Conservation (phyloP, 2,329 filamentous ascomycete genomes). For the Apiospora koreana region DNA sequence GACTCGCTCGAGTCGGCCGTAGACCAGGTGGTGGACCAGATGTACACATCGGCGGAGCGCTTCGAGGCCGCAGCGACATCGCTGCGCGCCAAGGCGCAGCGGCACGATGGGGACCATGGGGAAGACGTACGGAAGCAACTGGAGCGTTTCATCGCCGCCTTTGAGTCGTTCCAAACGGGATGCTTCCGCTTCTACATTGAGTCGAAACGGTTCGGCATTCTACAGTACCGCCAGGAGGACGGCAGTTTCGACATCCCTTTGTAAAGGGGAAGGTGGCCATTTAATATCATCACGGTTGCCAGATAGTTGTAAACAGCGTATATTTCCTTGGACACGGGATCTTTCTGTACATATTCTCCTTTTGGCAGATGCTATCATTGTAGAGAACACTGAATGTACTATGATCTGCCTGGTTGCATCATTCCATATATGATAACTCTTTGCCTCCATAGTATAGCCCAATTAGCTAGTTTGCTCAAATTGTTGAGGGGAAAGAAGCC, state of each 20-base stretch:
- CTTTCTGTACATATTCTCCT: no score
- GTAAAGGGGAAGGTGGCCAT: not conserved
- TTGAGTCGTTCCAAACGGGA: slow-evolving; percentile 23
- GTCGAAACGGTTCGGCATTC: slow-evolving; percentile 18
- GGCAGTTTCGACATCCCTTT: slow-evolving; percentile 21
- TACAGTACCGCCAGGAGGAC: slow-evolving; percentile 18
- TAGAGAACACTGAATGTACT: no score
- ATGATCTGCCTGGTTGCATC: no score
- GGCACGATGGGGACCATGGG: slow-evolving; percentile 14
- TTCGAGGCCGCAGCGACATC: slow-evolving; percentile 19
- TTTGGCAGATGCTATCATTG: no score
- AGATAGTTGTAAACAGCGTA: not conserved
- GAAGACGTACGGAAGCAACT: slow-evolving; percentile 9
- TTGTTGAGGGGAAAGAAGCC: no score
- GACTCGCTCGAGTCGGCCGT: slow-evolving; percentile 16
- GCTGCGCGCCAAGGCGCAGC: slow-evolving; percentile 16
- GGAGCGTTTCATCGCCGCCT: slow-evolving; percentile 18
- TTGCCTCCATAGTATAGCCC: no score
- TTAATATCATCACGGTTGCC: not conserved
- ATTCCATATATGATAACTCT: no score
- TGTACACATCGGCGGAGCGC: slow-evolving; percentile 19
- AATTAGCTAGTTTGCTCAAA: no score
- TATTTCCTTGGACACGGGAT: no score
- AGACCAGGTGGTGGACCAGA: slow-evolving; percentile 18
- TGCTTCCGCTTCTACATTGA: slow-evolving; percentile 21